phyloP scores from a whole-genome alignment of 331 rosid species.

The Quercus lobata region DNA sequence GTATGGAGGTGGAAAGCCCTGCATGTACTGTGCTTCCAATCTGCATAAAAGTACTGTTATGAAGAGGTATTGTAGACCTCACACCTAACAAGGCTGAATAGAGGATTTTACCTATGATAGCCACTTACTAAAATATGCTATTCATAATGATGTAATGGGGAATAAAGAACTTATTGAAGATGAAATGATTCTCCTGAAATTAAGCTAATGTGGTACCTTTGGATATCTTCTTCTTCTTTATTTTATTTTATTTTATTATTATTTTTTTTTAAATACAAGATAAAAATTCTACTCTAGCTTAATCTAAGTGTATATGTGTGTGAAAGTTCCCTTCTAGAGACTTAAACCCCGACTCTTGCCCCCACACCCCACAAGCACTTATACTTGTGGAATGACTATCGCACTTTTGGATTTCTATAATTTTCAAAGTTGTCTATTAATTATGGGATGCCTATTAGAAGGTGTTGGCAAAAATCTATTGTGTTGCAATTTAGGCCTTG shows the following conservation, averaged over 20 bases:
- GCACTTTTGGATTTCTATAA: neutral
- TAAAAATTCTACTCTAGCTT: fast-evolving
- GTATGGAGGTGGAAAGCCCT: too few species aligned
- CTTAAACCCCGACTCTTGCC: fast-evolving
- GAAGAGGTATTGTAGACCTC: neutral
- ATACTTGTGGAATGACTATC: too few species aligned
- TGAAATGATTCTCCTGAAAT: neutral
- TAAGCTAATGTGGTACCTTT: neutral
- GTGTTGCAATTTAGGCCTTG: neutral
- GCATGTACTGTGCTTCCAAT: neutral
- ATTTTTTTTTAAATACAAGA: too few species aligned
- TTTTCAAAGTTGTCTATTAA: neutral
- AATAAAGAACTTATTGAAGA: neutral
- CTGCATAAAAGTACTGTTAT: neutral
- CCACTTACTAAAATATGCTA: neutral
- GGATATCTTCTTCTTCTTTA: neutral
- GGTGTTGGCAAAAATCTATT: neutral
- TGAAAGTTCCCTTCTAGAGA: fast-evolving
- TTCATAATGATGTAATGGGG: neutral
- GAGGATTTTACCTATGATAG: neutral
- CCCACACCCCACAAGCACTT: too few species aligned
- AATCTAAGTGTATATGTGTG: too few species aligned
- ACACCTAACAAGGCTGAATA: neutral
- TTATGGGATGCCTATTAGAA: neutral
- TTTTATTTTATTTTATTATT: fast-evolving